Base-by-base conservation (phyloP, 768 basidiomycete genomes). In the Imleria badia region DNA sequence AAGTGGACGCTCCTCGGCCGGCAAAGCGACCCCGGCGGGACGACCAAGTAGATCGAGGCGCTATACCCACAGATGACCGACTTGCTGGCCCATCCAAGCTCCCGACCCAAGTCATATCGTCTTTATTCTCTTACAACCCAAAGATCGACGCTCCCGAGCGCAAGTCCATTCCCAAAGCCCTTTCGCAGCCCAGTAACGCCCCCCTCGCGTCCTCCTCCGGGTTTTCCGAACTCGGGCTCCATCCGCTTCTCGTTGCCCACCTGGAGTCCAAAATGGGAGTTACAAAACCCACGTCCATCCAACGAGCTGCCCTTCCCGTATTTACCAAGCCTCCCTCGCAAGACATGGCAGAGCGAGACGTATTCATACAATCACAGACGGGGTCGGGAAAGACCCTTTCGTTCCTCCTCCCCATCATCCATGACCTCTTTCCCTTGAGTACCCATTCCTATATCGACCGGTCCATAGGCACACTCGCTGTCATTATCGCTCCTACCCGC, bases 371-470 rank as follows among this genome's bases (percentile, higher is more conserved):
- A 71, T 91, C 94, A 13, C 94, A 98, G 69, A 98, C 96, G 10
- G 96, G 96, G 51, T 98, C 95, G 0, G 96, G 96, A 66, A 98
- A 98, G 74, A 98, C 95, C 0, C 75, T 98, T 22, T 83, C 94
- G 4, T 98, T 91, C 75, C 82, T 98, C 22, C 83, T 98, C 12
- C 96, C 96, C 26, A 93, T 98, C 70, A 82, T 98, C 41, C 92
- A 98, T 58, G 94, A 96, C 69, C 87, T 98, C 49, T 81, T 98
- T 34, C 92, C 94, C 1, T 79, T 98, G 46, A 89, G 91, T 52
- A 83, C 86, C 13, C 79, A 86, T n/a, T 94, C 93, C 5, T 96
- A 91, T 65, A 96, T 98, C 61, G 94, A 96, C 71, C 84, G 96
- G 35, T 91, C 89, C 0, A 91, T 98, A 64, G 96, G 96, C 26